Base-by-base conservation (phyloP, 1,284 basidiomycete species). In the Ceraceosorus guamensis region DNA sequence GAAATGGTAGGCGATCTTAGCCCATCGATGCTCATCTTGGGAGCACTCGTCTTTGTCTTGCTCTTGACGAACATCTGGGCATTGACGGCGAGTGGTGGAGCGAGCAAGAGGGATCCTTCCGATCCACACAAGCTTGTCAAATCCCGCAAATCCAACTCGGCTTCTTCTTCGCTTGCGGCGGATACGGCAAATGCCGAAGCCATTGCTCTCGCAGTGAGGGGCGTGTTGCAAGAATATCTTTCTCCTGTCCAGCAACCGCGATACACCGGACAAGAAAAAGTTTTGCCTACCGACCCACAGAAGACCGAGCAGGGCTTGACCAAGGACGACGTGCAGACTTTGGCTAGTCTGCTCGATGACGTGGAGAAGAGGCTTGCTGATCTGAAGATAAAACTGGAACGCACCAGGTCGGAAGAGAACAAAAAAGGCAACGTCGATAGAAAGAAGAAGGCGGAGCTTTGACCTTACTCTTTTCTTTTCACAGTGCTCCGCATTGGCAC, bases 41-140 rank as follows among this genome's bases (percentile, higher is more conserved):
- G 60, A 0, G 50, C 59, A 7, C 54, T 77, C 45, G 71, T 78
- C 50, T 47, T 67, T 34, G 46, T 76, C 10, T 70, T 78, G 51
- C 59, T 78, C 3, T n/a, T 77, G 18, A 68, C 66, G n/a, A 78
- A 78, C 59, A 47, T 78, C 14, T 77, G 73, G 69, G 75, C 75
- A 2, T 50, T 75, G 3, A 24, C 24, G 24, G 24, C 24, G 24
- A 55, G 58, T 3, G 58, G 32, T 6, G 13, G 47, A 7, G 45
- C 14, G 5, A 16, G 7, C 18, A 8, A 7, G 3, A 18, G 56
- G 30, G 56, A 58, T 55, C 52, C 52, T 11, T 14, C 35, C n/a
- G 53, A 55, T 14, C 56, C 56, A 10, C 56, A 50, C 35, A 33
- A 48, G 24, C 53, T 58, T 44, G 13, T 34, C 10, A 45, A 48